A percentile compares a stretch with the other conserved stretches of the same genome.
Conservation (phyloP, 2,329 filamentous ascomycete genomes). For the Botrytis hyacinthi region DNA sequence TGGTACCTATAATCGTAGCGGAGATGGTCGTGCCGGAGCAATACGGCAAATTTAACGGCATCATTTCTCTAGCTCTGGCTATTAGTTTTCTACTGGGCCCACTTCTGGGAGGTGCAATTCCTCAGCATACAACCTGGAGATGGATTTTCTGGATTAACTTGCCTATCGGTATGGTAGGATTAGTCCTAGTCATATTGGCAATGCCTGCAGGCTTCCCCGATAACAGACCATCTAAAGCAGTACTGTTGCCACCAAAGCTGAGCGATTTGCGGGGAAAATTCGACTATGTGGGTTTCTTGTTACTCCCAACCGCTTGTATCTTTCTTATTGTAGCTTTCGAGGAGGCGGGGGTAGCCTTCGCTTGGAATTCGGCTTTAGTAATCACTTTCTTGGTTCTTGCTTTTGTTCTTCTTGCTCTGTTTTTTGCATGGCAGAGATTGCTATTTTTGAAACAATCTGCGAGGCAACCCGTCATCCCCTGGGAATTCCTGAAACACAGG, state of each 20-base stretch:
- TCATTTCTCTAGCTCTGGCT: slow-evolving; percentile 16
- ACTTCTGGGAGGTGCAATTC: slow-evolving; percentile 38
- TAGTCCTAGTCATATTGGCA: background rate
- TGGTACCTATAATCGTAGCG: slow-evolving; percentile 48
- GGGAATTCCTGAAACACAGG: background rate
- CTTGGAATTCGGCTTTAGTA: slow-evolving; percentile 45
- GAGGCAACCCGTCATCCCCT: background rate
- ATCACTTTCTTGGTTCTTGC: slow-evolving; percentile 36
- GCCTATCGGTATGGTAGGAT: background rate
- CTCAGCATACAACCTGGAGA: slow-evolving; percentile 39
- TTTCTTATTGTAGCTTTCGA: slow-evolving; percentile 49
- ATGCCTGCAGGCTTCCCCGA: background rate
- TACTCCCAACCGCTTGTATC: slow-evolving; percentile 44
- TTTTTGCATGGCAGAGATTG: slow-evolving; percentile 39
- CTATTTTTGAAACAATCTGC: slow-evolving; percentile 15
- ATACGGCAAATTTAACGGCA: slow-evolving; percentile 41
- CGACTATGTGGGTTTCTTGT: slow-evolving; percentile 31
- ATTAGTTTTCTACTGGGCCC: slow-evolving; percentile 33
- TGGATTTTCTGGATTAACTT: slow-evolving; percentile 28
- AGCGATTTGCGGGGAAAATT: background rate
- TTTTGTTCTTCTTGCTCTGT: slow-evolving; percentile 35
- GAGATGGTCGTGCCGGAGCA: slow-evolving; percentile 50
- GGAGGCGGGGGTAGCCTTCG: slow-evolving; percentile 44
- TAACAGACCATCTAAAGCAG: background rate
- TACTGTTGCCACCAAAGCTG: background rate